Evolutionary conservation across 192 early-diverging fungal species (phyloP).

Genomic region (Diversispora epigaea): DNA sequence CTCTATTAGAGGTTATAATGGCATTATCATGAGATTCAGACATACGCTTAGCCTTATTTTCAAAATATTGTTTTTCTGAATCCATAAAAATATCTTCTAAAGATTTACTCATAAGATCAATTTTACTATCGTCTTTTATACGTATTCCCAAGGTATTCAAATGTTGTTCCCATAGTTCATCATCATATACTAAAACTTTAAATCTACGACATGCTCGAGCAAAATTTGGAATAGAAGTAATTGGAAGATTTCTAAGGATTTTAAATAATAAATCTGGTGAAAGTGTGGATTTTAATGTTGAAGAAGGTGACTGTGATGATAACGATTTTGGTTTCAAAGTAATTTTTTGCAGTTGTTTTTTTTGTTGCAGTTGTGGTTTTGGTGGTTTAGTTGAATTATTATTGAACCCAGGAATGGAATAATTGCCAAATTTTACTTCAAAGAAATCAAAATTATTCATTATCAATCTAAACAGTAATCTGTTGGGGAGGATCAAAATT

Average conservation of each 20-base stretch:
- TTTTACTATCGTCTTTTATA: conserved; percentile 40
- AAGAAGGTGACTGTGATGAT: not conserved
- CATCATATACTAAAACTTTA: conserved; percentile 76
- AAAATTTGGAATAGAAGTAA: conserved; percentile 46
- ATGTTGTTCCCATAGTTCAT: conserved; percentile 73
- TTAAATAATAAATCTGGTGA: conserved; percentile 51
- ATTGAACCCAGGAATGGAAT: not conserved
- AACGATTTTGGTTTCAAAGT: not conserved
- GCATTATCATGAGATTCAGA: not conserved
- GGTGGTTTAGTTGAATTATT: not conserved
- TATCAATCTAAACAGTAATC: too few species aligned
- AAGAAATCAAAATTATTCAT: conserved; percentile 19
- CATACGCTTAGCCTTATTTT: conserved; percentile 30
- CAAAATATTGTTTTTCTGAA: conserved; percentile 34
- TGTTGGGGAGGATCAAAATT: too few species aligned
- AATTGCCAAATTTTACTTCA: not conserved
- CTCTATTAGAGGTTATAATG: too few species aligned
- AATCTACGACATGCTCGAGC: conserved; percentile 67
- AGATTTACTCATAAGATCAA: not conserved
- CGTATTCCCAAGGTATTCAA: conserved; percentile 52
- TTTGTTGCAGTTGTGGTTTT: too few species aligned
- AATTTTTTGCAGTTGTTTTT: too few species aligned
- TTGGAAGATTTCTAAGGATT: conserved; percentile 49
- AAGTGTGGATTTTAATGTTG: not conserved
- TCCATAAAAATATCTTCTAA: conserved; percentile 14